Conservation (phyloP, 805 yeast species). For the Kodamaea kaohsiungensis region DNA sequence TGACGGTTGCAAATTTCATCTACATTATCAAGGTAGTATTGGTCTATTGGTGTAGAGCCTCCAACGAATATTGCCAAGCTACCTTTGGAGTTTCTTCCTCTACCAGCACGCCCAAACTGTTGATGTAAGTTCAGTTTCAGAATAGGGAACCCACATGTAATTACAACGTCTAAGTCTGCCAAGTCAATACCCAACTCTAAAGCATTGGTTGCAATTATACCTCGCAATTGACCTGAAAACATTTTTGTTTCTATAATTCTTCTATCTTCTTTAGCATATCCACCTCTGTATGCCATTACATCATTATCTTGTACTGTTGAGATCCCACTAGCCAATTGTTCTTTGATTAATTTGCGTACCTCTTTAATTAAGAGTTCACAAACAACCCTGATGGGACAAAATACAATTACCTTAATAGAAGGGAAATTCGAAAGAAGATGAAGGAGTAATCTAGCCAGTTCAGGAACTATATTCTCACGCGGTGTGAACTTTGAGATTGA, state of each 20-base stretch:
- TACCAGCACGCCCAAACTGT: constrained; percentile 96
- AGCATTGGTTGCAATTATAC: constrained; percentile 93
- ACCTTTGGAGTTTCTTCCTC: constrained; percentile 68
- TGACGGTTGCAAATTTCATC: constrained; percentile 49
- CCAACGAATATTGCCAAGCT: constrained; percentile 85
- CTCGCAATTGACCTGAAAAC: constrained; percentile 84
- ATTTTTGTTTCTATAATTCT: constrained; percentile 84
- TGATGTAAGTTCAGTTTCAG: constrained; percentile 88
- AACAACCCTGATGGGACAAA: constrained; percentile 81
- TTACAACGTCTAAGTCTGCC: constrained; percentile 87
- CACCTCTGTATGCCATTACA: constrained; percentile 93
- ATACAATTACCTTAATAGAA: constrained; percentile 80
- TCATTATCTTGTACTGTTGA: constrained; percentile 49
- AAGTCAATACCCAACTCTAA: constrained; percentile 94
- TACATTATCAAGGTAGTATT: constrained; percentile 74
- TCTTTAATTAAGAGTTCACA: constrained; percentile 90
- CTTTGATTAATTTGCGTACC: constrained; percentile 47
- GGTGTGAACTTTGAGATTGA: constrained; percentile 24
- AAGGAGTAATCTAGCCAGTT: constrained; percentile 73
- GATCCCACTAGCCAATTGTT: constrained; percentile 30
- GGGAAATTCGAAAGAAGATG: constrained; percentile 54
- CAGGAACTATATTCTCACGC: constrained; percentile 68
- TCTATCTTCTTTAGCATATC: constrained; percentile 84
- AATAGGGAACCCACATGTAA: constrained; percentile 90
- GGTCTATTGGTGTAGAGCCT: constrained; percentile 82